Evolutionary conservation across 345 rosid species (phyloP), one percentile per base, ranked within the genome.

Genomic region (Eucalyptus polyanthemos): DNA sequence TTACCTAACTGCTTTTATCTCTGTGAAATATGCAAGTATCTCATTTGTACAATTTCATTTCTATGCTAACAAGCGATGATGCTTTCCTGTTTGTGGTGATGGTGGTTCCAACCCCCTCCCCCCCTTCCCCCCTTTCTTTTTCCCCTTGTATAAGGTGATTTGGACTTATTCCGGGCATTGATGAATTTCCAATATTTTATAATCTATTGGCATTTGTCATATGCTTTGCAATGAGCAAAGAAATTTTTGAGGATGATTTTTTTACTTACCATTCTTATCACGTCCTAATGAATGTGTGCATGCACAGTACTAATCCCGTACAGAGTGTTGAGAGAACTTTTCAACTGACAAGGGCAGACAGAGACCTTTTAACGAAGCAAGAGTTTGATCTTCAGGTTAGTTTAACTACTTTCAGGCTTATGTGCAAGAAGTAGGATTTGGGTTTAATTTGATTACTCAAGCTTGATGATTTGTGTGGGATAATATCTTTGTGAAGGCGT

Each of bases 351-450:
- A 95, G 96, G 93, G 94, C 94, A 86, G 95, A 96, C 91, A 97
- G 89, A 92, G 99, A 96, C 89, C 92, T 95, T 56, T 42, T 98
- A 88, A 51, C 94, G 8, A 96, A 96, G 92, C 95, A 91, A 90
- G 99, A 96, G 45, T 92, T 92, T 87, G 98, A 96, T 93, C 92
- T 96, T 89, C 99, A 97, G 98, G 99, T 96, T 90, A 88, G 94
- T 67, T 88, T 88, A 17, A 40, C 15, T 19, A 37, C 83, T 76
- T 76, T 76, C 42, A 76, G 24, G 27, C 15, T 40, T 12, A 40
- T 40, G 27, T 40, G 47, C 47, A 21, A 76, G 85, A 40, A 53
- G 83, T 72, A 44, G 62, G 50, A 9, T 86, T 7, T 31, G n/a
- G 62, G 27, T n/a, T 56, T 86, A 27, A 76, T 37, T 76, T 85